A percentile compares a stretch with the other conserved stretches of the same genome.
phyloP scores from a whole-genome alignment of 257 asterid genomes.

The Paraleonurus japonicus region DNA sequence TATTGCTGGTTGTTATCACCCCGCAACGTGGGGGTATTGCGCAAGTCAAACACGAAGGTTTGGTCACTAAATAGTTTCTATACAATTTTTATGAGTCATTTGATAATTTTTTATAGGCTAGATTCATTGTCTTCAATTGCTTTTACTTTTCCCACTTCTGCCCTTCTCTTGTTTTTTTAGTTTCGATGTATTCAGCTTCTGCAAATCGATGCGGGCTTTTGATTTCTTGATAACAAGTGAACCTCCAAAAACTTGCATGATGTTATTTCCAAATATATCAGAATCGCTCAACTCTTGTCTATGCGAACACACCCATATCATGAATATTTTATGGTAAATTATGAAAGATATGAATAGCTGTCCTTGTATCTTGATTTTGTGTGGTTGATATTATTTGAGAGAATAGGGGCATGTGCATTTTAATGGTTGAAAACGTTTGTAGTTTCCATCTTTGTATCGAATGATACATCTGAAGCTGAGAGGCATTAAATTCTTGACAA shows the following conservation, averaged over 20 bases:
- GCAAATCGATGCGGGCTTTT: not conserved
- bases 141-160: not conserved
- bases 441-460: not conserved
- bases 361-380: not conserved
- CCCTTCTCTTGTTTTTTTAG: not conserved
- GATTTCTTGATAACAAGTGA: not conserved
- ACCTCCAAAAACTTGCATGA: not conserved
- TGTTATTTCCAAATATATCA: not conserved
- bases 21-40: conserved; percentile 26
- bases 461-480: not conserved
- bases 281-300: conserved; percentile 1
- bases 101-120: not conserved
- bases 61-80: not conserved
- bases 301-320: not conserved
- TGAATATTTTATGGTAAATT: not conserved
- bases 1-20: conserved; percentile 13
- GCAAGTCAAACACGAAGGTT: conserved; percentile 33
- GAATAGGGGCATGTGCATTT: not conserved
- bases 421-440: not conserved
- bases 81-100: not conserved
- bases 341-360: conserved; percentile 1
- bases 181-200: not conserved
- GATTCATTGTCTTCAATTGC: conserved; percentile 10
- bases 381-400: not conserved
- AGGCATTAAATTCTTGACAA: not conserved